Base-by-base conservation (phyloP, 2,329 filamentous ascomycete species). In the Lachnellula cervina region DNA sequence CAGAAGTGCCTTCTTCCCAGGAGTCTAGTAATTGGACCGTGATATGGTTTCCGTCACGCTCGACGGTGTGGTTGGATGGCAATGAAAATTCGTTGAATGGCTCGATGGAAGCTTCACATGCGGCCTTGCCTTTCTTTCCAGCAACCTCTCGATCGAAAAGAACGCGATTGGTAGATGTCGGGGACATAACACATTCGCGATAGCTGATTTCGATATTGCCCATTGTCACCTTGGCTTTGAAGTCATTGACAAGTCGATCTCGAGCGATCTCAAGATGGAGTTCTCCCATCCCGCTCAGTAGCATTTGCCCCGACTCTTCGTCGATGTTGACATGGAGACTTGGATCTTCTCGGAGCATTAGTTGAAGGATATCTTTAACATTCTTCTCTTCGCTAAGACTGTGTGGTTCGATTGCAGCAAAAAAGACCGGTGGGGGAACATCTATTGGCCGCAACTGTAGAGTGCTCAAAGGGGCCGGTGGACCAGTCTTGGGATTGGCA, bases 171-270 rank as follows among this genome's bases (percentile, higher is more conserved):
- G 81, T 73, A 0, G 70, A 69, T 0, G 85, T 86, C 0, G 78
- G 66, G 3, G 76, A 75, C 0, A 84, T 82, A 9, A 94, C 76
- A 48, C 86, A 87, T 73, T 99, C 94, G 53, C 95, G 87, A 73
- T 97, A 99, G 63, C 95, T 91, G 58, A 99, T 96, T 65, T 96
- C 89, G 59, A 99, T 96, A 52, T 85, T 86, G 13, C 93, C 92
- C 77, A 96, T 96, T 17, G 75, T 85, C 59, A 78, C 91, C 80
- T 83, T 96, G 71, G 77, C 90, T 70, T 94, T 96, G 73, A 97
- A 87, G 67, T 96, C 90, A 51, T 90, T 89, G 62, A 94, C 84
- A 9, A 99, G 82, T 44, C 92, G 83, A 71, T 97, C 90, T 49
- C 90, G 79, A 0, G 93, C 92, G 49, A 99, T 94, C 66, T 99